Evolutionary conservation across 2,329 filamentous ascomycete genomes (phyloP), one percentile per base, ranked within the genome.

Genomic region (Fusarium palustre): DNA sequence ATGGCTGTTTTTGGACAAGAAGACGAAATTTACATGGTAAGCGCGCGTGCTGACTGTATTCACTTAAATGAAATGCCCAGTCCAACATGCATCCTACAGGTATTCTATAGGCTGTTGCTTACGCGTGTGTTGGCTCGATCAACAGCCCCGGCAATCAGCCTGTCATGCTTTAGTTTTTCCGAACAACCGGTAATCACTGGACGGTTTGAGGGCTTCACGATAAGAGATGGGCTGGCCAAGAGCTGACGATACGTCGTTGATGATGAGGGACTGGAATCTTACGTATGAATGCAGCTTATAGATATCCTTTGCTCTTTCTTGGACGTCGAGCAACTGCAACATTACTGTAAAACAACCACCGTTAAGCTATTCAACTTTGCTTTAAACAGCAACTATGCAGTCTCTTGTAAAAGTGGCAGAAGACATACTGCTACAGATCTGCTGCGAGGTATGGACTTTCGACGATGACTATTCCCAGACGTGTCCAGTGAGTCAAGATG

Each of bases 1-100:
- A 42, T 16, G 22, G 6, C 39, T 24, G 6, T 25, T 18, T 42
- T 42, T 16, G 15, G 24, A 18, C 20, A 25, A 24, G 20, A 46
- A 28, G n/a, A 22, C 12, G 31, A 15, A 8, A 15, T 10, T 30
- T 20, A 28, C 8, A 15, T n/a, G 18, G 48, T 52, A 52, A 52
- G 48, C 48, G 34, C 33, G 18, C 41, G 15, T 13, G 34, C 48
- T 52, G 48, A 52, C 48, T 52, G 48, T 52, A 15, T 41, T 33
- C 10, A 38, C 36, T 36, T n/a, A 5, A 15, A 25, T 31, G n/a
- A 7, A 39, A 39, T 39, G 16, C 12, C 43, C 8, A 31, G 20
- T 31, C n/a, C 22, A 28, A 11, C 11, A 15, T 11, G 43, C 48
- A 20, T 30, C 34, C 41, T 8, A 25, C 10, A 20, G 10, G 36